Evolutionary conservation across 1,284 basidiomycete genomes (phyloP), one percentile per base, ranked within the genome.

Genomic region (Tausonia pullulans): DNA sequence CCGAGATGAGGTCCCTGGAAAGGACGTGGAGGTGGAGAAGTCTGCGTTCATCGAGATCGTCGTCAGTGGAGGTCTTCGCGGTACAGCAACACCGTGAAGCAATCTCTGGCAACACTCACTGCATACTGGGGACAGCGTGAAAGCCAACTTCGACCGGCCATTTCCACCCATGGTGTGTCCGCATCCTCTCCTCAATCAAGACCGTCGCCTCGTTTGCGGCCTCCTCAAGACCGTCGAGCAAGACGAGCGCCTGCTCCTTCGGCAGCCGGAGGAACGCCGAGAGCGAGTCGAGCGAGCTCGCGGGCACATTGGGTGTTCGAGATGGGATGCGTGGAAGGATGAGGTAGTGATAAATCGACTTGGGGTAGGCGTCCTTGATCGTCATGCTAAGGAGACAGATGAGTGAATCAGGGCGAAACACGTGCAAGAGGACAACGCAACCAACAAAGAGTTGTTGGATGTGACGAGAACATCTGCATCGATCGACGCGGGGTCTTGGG

Each of bases 1-100:
- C 79, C 0, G 87, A 87, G 60, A 83, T 81, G 16, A 96, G 77
- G 73, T 98, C 94, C 27, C 82, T 80, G 0, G 92, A 95, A 43
- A 97, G 79, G 66, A 97, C 83, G 73, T 97, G 93, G 5, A 93
- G 76, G 72, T 95, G 92, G 1, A 93, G 68, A 72, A 94, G 90
- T 68, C 90, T 93, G 67, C 14, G 40, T 16, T 14, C 45, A 43
- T 43, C n/a, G 10, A 49, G 46, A 40, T 13, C 55, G 44, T 27
- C 59, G 48, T 57, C 62, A 46, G 41, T 65, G 5, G 52, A 48
- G 41, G 27, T 27, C 27, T 45, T 11, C 13, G 51, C 3, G 1
- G 46, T 49, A 41, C 6, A 41, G n/a, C 0, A 43, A 64, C 49
- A 60, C 60, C 55, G 39, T 60, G 63, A n/a, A 54, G 57, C 66